Evolutionary conservation across 2,329 filamentous ascomycete species (phyloP).

Genomic region (Colletotrichum echinochloae): DNA sequence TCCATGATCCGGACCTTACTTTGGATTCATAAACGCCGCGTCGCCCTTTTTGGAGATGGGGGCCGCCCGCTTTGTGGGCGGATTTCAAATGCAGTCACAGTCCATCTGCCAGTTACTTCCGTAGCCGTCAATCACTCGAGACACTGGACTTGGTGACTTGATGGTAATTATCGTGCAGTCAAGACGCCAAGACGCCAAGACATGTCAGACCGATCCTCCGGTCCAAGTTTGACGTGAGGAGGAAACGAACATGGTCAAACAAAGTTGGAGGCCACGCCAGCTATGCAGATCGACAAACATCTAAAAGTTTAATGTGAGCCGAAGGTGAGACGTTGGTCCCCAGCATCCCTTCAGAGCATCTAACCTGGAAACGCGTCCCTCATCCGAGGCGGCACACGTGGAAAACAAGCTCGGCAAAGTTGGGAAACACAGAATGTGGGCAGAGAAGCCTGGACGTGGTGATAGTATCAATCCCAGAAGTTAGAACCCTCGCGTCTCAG

Average conservation of each 20-base stretch:
- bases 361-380: neutral
- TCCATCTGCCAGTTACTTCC: neutral
- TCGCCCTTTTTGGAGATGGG: neutral
- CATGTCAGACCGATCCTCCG: neutral
- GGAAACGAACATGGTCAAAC: neutral
- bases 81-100: neutral
- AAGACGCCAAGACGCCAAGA: conserved; percentile 10
- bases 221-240: neutral
- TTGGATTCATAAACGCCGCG: neutral
- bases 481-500: neutral
- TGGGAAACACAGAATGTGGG: neutral
- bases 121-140: neutral
- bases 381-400: neutral
- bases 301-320: neutral
- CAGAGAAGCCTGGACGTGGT: neutral
- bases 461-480: neutral
- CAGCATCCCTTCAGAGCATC: no score
- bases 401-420: neutral
- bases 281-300: neutral
- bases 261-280: neutral
- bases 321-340: neutral
- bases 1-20: neutral
- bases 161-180: neutral
- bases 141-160: neutral
- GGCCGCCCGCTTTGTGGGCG: neutral